Evolutionary conservation across 208 protist species (phyloP).

Genomic region (Acanthamoeba healyi): DNA sequence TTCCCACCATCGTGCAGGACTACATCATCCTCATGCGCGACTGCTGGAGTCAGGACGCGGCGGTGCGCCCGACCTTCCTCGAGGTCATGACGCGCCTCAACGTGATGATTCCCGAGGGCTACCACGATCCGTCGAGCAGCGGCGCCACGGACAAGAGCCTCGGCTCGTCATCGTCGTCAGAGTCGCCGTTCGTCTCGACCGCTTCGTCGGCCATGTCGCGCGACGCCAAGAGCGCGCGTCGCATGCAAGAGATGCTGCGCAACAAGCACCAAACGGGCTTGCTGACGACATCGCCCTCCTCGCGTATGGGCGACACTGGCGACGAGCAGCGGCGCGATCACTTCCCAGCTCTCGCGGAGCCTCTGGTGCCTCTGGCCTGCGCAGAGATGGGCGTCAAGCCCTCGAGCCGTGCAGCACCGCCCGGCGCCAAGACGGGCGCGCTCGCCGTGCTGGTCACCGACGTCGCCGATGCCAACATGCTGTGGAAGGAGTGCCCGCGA

Average conservation of each 20-base stretch:
- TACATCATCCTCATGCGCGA: background rate
- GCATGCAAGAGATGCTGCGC: no score
- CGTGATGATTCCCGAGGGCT: background rate
- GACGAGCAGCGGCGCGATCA: no score
- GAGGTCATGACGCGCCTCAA: background rate
- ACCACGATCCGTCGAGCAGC: no score
- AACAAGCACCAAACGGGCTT: no score
- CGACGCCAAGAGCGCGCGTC: no score
- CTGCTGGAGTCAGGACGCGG: background rate
- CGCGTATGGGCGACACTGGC: no score
- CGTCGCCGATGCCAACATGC: background rate
- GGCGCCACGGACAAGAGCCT: background rate
- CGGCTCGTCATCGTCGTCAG: background rate
- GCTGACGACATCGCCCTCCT: no score
- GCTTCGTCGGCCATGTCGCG: no score
- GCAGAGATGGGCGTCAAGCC: no score
- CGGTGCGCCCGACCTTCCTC: background rate
- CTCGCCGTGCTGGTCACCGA: background rate
- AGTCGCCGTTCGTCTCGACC: no score
- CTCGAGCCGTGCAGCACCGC: background rate
- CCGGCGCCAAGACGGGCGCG: background rate
- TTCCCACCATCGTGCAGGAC: background rate
- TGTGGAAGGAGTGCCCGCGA: background rate
- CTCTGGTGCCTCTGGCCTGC: no score
- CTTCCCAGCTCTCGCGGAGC: no score